Conservation (phyloP, 176 grass and related monocot species). For the Avena insularis region DNA sequence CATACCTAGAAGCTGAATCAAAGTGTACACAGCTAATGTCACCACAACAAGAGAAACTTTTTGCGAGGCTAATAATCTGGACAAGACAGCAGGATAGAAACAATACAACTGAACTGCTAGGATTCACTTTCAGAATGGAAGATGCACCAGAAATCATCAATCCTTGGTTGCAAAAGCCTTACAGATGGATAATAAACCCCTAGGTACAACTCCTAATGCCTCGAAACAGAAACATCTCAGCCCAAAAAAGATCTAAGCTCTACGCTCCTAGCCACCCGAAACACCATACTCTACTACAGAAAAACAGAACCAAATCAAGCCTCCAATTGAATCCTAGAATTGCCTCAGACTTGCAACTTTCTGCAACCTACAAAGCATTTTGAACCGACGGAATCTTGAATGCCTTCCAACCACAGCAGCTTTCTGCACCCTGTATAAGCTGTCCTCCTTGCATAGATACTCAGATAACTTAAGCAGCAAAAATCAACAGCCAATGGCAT, state of each 20-base stretch:
- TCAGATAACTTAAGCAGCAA: conserved; percentile 16
- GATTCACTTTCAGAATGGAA: neutral
- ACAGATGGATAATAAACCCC: conserved; percentile 27
- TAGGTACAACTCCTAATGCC: conserved; percentile 41
- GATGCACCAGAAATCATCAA: neutral
- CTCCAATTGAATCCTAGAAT: conserved; percentile 27
- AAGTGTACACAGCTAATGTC: neutral
- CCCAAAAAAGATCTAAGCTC: conserved; percentile 6
- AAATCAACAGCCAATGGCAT: conserved; percentile 63
- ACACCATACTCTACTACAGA: neutral
- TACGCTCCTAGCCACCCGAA: conserved; percentile 31
- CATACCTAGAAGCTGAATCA: too few species aligned
- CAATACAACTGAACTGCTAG: neutral
- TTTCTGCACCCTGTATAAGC: conserved; percentile 21
- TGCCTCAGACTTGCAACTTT: conserved; percentile 47
- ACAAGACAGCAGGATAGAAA: neutral
- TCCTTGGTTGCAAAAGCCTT: conserved; percentile 36
- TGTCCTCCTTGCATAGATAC: neutral
- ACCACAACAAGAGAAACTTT: neutral
- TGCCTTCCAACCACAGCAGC: conserved; percentile 30
- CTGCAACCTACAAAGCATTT: conserved; percentile 40
- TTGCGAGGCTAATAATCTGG: neutral
- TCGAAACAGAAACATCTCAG: neutral
- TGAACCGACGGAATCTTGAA: conserved; percentile 9
- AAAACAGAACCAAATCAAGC: neutral